Percentiles rank a stretch among this genome's conserved stretches.
phyloP scores from a whole-genome alignment of 768 basidiomycete species.

The Hypholoma fasciculare region DNA sequence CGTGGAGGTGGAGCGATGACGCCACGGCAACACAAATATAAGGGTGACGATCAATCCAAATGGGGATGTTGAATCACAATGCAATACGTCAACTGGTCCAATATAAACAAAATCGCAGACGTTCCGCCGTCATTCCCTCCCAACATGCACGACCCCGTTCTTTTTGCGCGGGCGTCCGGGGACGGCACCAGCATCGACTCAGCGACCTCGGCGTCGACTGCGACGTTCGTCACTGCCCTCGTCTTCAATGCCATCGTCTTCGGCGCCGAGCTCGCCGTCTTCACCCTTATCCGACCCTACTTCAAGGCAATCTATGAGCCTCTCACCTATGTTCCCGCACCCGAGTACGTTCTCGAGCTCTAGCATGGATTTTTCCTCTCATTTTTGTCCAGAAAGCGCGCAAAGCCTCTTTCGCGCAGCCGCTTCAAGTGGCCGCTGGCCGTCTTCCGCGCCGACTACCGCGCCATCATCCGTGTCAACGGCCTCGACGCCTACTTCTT shows the following conservation, averaged over 20 bases:
- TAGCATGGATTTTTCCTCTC: not conserved
- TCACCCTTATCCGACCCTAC: slow-evolving; percentile 80
- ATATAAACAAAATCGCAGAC: not conserved
- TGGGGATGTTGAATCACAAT: not conserved
- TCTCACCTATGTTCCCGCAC: slow-evolving; percentile 61
- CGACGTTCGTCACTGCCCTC: slow-evolving; percentile 83
- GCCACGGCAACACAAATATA: not conserved
- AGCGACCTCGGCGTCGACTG: slow-evolving; percentile 64
- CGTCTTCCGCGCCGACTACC: slow-evolving; percentile 62
- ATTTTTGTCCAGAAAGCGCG: slow-evolving; percentile 50
- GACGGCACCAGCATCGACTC: slow-evolving; percentile 38
- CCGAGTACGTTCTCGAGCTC: slow-evolving; percentile 31
- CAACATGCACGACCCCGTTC: slow-evolving; percentile 13
- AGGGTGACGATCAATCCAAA: slow-evolving; percentile 1
- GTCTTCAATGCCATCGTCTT: slow-evolving; percentile 80
- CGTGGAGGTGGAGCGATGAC: not conserved
- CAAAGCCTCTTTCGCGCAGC: slow-evolving; percentile 46
- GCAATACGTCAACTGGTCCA: slow-evolving; percentile 11
- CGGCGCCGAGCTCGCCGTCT: slow-evolving; percentile 66
- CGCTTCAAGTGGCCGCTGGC: slow-evolving; percentile 68
- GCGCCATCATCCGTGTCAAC: slow-evolving; percentile 62
- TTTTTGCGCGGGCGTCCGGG: not conserved
- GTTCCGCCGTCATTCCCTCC: not conserved
- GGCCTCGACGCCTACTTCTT: slow-evolving; percentile 94
- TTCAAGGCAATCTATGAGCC: slow-evolving; percentile 93